Evolutionary conservation across 176 grass and related monocot species (phyloP).

Genomic region (Aechmea fasciata): DNA sequence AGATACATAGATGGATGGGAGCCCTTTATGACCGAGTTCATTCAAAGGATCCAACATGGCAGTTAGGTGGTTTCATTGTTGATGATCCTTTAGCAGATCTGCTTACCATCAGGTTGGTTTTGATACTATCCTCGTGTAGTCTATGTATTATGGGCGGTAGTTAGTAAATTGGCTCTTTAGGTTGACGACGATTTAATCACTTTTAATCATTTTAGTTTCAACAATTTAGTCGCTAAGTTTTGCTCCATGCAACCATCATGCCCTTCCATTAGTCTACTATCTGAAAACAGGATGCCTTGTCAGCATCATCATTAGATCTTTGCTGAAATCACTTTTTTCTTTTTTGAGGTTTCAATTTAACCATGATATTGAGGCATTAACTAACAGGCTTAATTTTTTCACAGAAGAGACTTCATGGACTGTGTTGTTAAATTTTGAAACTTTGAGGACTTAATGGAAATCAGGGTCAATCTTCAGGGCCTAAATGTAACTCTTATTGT

Average conservation of each 20-base stretch:
- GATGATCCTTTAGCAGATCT: constrained; percentile 74
- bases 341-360: background rate
- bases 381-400: constrained; percentile 1
- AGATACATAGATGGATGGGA: constrained; percentile 85
- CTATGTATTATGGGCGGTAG: background rate
- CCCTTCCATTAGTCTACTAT: no score
- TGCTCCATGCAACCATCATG: no score
- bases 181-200: no score
- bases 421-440: no score
- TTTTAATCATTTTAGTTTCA: no score
- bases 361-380: background rate
- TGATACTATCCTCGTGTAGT: constrained; percentile 1
- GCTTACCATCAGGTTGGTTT: constrained; percentile 58
- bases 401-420: no score
- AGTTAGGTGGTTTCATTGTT: constrained; percentile 87
- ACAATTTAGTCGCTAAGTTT: no score
- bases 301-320: background rate
- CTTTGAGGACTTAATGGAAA: no score
- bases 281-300: no score
- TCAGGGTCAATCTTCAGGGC: no score
- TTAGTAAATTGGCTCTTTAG: no score
- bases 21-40: constrained; percentile 75
- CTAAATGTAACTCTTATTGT: background rate
- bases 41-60: constrained; percentile 85
- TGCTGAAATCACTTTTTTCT: constrained; percentile 2